phyloP scores from a whole-genome alignment of 208 protist genomes.

The Strigomonas galati region DNA sequence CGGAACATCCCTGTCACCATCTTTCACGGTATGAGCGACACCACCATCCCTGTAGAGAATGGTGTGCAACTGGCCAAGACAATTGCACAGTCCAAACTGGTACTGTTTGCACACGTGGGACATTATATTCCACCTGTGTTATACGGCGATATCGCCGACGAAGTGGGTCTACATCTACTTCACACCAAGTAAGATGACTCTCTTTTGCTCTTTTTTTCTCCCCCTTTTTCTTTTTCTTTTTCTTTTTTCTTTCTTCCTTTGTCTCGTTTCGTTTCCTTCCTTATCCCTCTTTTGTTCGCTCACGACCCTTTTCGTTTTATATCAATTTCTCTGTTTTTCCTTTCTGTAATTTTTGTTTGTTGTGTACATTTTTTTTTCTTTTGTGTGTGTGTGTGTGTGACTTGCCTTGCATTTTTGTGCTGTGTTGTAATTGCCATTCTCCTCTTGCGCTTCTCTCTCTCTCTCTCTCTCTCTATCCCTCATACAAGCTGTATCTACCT shows the following conservation, averaged over 20 bases:
- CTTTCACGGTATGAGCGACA: slow-evolving; percentile 55
- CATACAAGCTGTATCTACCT: background rate
- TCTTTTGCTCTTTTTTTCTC: background rate
- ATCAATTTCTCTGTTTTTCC: background rate
- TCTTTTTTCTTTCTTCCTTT: background rate
- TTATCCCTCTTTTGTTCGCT: slow-evolving; percentile 1
- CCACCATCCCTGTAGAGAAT: slow-evolving; percentile 54
- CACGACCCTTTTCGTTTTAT: background rate
- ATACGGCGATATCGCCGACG: slow-evolving; percentile 24
- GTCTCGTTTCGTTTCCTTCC: background rate
- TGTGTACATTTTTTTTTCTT: background rate
- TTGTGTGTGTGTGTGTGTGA: background rate
- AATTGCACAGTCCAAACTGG: slow-evolving; percentile 35
- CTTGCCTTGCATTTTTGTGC: background rate
- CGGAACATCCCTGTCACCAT: slow-evolving; percentile 19
- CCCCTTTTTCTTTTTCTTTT: background rate
- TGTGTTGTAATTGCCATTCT: background rate
- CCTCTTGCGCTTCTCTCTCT: background rate
- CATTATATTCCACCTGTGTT: slow-evolving; percentile 39
- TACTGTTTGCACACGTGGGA: slow-evolving; percentile 48
- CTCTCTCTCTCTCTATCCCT: background rate
- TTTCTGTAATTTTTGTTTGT: background rate
- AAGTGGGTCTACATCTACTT: slow-evolving; percentile 27
- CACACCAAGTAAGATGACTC: background rate
- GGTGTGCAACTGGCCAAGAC: slow-evolving; percentile 39